Percentiles rank a stretch among this genome's conserved stretches.
phyloP scores from a whole-genome alignment of 2,329 filamentous ascomycete genomes.

The Stemphylium lycopersici region DNA sequence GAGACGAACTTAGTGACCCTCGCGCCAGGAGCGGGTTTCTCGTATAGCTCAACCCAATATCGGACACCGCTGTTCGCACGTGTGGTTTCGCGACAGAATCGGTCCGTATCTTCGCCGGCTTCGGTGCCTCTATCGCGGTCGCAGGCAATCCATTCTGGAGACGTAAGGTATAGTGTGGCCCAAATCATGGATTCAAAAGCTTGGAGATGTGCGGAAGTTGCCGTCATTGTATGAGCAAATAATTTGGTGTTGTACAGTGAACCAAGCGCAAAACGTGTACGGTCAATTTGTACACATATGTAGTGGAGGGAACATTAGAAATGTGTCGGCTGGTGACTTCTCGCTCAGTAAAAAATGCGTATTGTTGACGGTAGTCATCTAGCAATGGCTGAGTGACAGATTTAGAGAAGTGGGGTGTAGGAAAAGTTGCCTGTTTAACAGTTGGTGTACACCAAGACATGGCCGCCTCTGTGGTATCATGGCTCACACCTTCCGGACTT shows the following conservation, averaged over 20 bases:
- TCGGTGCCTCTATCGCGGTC: slow-evolving; percentile 21
- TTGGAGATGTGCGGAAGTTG: slow-evolving; percentile 19
- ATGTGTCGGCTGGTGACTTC: not conserved
- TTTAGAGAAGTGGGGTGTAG: not conserved
- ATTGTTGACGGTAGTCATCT: not conserved
- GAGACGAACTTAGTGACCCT: slow-evolving; percentile 20
- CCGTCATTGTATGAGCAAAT: slow-evolving; percentile 11
- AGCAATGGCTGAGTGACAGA: not conserved
- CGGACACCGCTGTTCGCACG: slow-evolving; percentile 22
- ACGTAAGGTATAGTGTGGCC: slow-evolving; percentile 29
- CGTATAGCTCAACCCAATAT: slow-evolving; percentile 29
- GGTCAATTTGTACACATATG: not conserved
- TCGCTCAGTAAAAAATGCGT: not conserved
- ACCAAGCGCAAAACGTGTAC: not conserved
- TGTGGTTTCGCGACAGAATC: slow-evolving; percentile 26
- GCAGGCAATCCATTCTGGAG: slow-evolving; percentile 23
- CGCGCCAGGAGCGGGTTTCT: slow-evolving; percentile 22
- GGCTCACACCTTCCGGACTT: not conserved
- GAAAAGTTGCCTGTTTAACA: not conserved
- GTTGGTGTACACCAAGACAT: not conserved
- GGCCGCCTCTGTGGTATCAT: not conserved
- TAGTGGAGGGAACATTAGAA: not conserved
- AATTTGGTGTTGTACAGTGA: not conserved
- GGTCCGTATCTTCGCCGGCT: slow-evolving; percentile 14
- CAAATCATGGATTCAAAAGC: slow-evolving; percentile 30